Evolutionary conservation across 1,284 basidiomycete genomes (phyloP), one percentile per base, ranked within the genome.

Genomic region (Crucibulum cyathiforme): DNA sequence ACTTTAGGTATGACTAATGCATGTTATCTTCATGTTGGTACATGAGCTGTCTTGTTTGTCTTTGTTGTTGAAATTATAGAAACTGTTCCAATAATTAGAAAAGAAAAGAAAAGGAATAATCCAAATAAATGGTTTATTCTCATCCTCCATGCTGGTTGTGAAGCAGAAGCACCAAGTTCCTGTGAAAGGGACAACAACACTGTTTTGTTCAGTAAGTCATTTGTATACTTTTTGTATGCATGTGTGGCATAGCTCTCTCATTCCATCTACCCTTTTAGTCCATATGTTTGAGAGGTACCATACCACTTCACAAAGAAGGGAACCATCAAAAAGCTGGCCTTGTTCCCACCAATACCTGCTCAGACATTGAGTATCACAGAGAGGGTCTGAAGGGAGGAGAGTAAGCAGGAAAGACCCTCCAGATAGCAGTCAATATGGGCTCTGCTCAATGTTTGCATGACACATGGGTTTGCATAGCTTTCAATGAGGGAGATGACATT

Each of bases 251-350:
- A 90, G 88, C 12, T 68, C 60, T 43, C 68, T 73, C 12, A 5
- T 31, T 31, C 24, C 24, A 31, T 31, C 24, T 31, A 31, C 24
- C 24, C 24, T 31, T 31, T 31, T 31, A 5, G 24, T 31, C 60
- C 68, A 19, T 71, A 71, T 37, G 77, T 31, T 80, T 51, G 86
- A 31, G 24, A 31, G 24, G 24, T 31, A 31, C 24, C 24, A 31
- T 31, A 5, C 24, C 5, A 5, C 24, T 31, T 31, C 24, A 5
- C 82, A 6, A 96, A 79, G 31, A 99, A 83, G 45, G 94, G 93
- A 0, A 94, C 85, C 64, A 99, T 64, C 37, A 99, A 74, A 74
- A 99, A 99, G 77, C 99, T 99, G 43, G 96, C 96, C 71, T 97
- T 82, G 75, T 93, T 93, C 0, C 84, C 88, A 1, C 97, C 97